Evolutionary conservation across 495 filamentous ascomycete genomes (phyloP).

Genomic region (Penicillium fimorum): DNA sequence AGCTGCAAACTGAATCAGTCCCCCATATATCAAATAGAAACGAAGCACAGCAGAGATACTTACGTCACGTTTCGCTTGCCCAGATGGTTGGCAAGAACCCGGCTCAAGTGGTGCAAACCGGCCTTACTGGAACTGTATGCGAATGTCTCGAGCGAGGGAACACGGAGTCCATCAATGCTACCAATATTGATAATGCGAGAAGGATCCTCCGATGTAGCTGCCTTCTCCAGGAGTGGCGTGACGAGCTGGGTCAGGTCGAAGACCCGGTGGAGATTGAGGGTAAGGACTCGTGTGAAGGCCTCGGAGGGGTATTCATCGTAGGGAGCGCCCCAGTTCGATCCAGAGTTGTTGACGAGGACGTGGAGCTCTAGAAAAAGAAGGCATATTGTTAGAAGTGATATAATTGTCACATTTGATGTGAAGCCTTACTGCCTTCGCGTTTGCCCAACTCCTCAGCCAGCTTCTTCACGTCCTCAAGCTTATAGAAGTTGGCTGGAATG

Average conservation of each 20-base stretch:
- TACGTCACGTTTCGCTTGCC: conserved; percentile 69
- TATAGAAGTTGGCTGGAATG: conserved; percentile 71
- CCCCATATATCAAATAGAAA: not conserved
- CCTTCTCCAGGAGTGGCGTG: conserved; percentile 67
- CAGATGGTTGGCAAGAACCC: conserved; percentile 69
- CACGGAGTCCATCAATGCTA: conserved; percentile 65
- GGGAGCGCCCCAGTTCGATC: conserved; percentile 67
- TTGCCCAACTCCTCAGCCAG: conserved; percentile 62
- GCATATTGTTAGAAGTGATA: conserved; percentile 5
- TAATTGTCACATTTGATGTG: not conserved
- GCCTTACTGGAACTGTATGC: conserved; percentile 74
- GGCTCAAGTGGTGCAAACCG: conserved; percentile 67
- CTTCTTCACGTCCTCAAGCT: conserved; percentile 64
- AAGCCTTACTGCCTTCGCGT: conserved; percentile 57
- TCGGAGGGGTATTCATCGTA: conserved; percentile 65
- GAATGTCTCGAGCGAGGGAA: conserved; percentile 70
- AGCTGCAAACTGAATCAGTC: conserved; percentile 27
- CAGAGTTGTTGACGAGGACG: conserved; percentile 79
- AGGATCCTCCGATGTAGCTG: conserved; percentile 46
- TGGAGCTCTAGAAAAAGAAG: conserved; percentile 53
- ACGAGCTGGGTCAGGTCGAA: conserved; percentile 75
- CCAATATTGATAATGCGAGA: conserved; percentile 75
- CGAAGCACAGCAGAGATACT: conserved; percentile 9
- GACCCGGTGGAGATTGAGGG: conserved; percentile 76
- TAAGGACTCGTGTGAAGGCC: conserved; percentile 71